Percentiles rank a stretch among this genome's conserved stretches.
These are phyloP conservation scores for Cerrena zonata DNA, from an alignment of 1,284 basidiomycete species.

Conservation along the genomic window DNA sequence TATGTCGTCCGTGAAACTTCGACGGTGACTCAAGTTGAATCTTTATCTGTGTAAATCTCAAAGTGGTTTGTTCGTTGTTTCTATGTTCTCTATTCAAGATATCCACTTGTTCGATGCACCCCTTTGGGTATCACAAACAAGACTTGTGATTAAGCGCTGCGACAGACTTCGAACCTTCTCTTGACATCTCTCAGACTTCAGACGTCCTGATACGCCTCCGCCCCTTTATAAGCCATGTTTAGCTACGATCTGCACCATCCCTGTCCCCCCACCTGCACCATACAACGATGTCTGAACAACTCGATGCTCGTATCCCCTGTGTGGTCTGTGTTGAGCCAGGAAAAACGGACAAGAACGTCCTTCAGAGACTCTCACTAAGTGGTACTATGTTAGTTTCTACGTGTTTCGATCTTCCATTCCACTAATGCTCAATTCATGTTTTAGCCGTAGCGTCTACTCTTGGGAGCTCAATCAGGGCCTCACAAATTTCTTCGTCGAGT, in stretches of 20 bases:
- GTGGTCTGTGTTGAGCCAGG: constrained; percentile 30
- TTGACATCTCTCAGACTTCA: not conserved
- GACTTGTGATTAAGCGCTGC: too few species aligned
- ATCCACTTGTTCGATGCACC: too few species aligned
- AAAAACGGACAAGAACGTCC: constrained; percentile 22
- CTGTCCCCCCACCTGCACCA: not conserved
- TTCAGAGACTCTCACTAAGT: constrained; percentile 25
- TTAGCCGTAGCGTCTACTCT: constrained; percentile 17
- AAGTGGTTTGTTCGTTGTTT: too few species aligned
- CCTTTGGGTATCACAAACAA: too few species aligned
- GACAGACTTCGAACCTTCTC: too few species aligned
- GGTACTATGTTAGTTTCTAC: constrained; percentile 31
- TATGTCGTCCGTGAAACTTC: too few species aligned
- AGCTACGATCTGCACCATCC: too few species aligned
- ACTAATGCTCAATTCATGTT: constrained; percentile 1
- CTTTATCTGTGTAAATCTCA: too few species aligned
- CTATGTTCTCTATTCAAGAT: too few species aligned
- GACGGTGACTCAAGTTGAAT: too few species aligned
- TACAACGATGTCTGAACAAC: not conserved
- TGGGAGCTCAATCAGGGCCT: constrained; percentile 10
- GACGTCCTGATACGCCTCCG: too few species aligned
- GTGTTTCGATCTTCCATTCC: not conserved
- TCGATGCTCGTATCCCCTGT: constrained; percentile 15
- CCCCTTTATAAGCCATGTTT: too few species aligned
- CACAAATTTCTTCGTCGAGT: constrained; percentile 17